Percentiles rank a stretch among this genome's conserved stretches.
These are phyloP conservation scores for Durio zibethinus DNA, from an alignment of 345 rosid genomes.

Conservation along the genomic window DNA sequence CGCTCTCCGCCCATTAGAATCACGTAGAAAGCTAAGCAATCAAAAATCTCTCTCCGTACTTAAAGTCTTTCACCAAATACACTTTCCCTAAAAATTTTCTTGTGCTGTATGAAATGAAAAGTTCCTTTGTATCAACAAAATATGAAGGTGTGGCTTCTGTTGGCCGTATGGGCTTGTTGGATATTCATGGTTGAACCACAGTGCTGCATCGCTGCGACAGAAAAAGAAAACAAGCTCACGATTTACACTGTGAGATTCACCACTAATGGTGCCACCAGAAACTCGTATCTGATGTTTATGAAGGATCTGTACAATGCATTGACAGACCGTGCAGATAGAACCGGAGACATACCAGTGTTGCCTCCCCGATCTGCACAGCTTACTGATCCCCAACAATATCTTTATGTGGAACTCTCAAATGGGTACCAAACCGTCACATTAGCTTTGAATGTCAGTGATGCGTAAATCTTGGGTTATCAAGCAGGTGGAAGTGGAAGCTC, in stretches of 20 bases:
- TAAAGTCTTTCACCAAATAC: background rate
- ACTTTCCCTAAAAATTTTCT: background rate
- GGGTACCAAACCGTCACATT: too few relatives aligned
- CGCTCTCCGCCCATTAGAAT: too few relatives aligned
- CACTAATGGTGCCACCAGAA: background rate
- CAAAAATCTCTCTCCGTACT: background rate
- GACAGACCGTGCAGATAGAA: background rate
- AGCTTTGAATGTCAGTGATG: too few relatives aligned
- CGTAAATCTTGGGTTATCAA: too few relatives aligned
- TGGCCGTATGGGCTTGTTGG: background rate
- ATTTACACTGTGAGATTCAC: background rate
- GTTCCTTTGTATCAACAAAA: background rate
- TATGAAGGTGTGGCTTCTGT: background rate
- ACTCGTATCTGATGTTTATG: background rate
- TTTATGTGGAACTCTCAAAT: background rate
- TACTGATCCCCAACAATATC: background rate
- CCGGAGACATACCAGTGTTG: background rate
- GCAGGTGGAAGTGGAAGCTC: too few relatives aligned
- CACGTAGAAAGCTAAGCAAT: background rate
- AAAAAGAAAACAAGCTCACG: background rate
- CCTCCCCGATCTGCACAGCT: background rate
- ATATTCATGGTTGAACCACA: background rate
- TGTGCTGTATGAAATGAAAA: too few relatives aligned
- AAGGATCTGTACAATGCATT: background rate
- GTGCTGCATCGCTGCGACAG: background rate